Evolutionary conservation across 108 stramenopile genomes (phyloP).

Genomic region (Nitzschia inconspicua): DNA sequence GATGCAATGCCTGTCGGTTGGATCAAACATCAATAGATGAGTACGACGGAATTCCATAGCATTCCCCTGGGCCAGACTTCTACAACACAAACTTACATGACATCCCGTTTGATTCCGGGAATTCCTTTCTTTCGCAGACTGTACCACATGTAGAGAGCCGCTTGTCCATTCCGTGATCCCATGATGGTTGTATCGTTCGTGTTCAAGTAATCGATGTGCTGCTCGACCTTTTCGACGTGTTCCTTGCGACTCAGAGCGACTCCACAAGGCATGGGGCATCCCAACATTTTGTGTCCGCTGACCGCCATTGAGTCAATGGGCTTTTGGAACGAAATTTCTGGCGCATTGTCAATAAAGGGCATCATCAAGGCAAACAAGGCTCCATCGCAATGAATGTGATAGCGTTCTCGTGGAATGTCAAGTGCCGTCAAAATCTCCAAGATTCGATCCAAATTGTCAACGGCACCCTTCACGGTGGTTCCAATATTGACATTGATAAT

Average conservation of each 20-base stretch:
- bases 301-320: constrained; percentile 87
- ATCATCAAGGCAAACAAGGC: constrained; percentile 90
- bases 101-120: constrained; percentile 78
- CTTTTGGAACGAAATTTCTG: constrained; percentile 74
- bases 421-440: constrained; percentile 63
- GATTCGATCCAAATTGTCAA: constrained; percentile 87
- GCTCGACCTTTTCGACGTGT: constrained; percentile 84
- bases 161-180: constrained; percentile 58
- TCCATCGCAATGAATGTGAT: constrained; percentile 87
- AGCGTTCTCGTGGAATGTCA: constrained; percentile 77
- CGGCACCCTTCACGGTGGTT: constrained; percentile 89
- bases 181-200: constrained; percentile 64
- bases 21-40: background rate
- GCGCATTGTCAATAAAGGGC: constrained; percentile 82
- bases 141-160: constrained; percentile 82
- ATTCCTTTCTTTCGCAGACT: constrained; percentile 86
- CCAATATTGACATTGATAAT: constrained; percentile 92
- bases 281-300: constrained; percentile 89
- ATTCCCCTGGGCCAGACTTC: background rate
- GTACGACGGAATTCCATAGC: background rate
- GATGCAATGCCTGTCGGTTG: constrained; percentile 69
- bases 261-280: constrained; percentile 90
- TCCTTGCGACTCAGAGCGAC: constrained; percentile 81
- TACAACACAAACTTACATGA: constrained; percentile 47
- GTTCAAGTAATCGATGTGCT: constrained; percentile 71